Base-by-base conservation (phyloP, 177 flowering plant genomes). In the Vitis hybrid region DNA sequence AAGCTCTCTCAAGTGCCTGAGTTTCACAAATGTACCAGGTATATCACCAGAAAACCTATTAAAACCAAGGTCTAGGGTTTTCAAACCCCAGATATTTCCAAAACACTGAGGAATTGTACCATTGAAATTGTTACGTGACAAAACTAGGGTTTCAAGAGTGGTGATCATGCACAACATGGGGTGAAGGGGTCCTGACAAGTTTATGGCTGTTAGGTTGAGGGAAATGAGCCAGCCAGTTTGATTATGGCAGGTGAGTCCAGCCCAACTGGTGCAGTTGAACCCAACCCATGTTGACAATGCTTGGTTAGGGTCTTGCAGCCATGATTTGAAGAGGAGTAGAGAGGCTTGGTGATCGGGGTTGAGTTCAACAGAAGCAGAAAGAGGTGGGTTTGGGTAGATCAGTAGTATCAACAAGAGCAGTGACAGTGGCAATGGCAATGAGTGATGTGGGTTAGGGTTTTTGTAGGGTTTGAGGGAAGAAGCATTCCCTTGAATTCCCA, bases 101-200 rank as follows among this genome's bases (percentile, higher is more conserved):
- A 90, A 79, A 74, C 97, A 93, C 1, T 75, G 49, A 0, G 96
- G 96, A 35, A 87, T 68, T 1, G 73, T 30, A 7, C 85, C 87
- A 0, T 59, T 55, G 56, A 87, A 77, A 54, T 62, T 63, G 62
- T 86, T 87, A 4, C 46, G 70, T 7, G 87, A 78, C 72, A 87
- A 70, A 60, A 66, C 35, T 67, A 87, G 69, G 64, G 52, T 32
- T 52, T 79, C 69, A 8, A 87, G 82, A 57, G 15, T 65, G 0
- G 82, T 11, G 4, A 87, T 71, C 10, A 75, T 70, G 75, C 91
- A 87, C 40, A 86, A 72, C n/a, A 62, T 67, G 57, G 80, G 78
- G 72, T 84, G 83, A 58, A 86, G 4, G 4, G 40, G 62, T 11
- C 91, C 89, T 1, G 83, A 80, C 74, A 87, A 73, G 64, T 68